Conservation (phyloP, 2,329 filamentous ascomycete genomes). For the Zasmidium cellare region DNA sequence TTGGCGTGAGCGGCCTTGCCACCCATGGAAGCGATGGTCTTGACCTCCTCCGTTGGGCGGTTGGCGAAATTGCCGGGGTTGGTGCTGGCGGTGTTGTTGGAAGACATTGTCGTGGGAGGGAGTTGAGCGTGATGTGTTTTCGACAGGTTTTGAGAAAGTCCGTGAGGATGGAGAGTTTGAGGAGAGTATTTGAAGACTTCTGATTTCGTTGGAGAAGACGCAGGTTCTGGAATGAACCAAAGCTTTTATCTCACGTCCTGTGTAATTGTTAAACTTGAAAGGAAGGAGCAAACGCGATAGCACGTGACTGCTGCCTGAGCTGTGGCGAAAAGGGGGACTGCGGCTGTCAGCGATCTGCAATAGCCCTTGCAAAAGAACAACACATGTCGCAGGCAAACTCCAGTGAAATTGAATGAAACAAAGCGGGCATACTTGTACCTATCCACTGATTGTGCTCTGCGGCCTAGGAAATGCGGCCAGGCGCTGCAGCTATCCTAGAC, state of each 20-base stretch:
- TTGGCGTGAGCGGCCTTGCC: constrained; percentile 39
- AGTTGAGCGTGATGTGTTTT: constrained; percentile 1
- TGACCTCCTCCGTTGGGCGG: constrained; percentile 51
- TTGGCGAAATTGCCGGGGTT: constrained; percentile 57
- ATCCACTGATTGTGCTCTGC: not conserved
- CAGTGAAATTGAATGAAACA: not conserved
- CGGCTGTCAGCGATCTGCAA: not conserved
- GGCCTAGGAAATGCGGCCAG: not conserved
- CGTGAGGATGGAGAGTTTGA: not conserved
- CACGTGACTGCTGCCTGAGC: constrained; percentile 2
- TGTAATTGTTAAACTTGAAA: too few species aligned
- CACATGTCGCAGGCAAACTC: not conserved
- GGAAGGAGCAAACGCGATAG: not conserved
- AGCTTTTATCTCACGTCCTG: not conserved
- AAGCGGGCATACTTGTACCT: not conserved
- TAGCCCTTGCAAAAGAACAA: not conserved
- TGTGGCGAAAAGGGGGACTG: not conserved
- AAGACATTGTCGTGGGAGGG: constrained; percentile 13
- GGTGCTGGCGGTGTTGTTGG: constrained; percentile 31
- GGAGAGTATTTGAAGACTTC: not conserved
- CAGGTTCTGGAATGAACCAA: constrained; percentile 3
- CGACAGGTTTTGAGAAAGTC: not conserved
- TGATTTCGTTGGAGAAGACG: not conserved
- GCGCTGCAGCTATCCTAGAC: not conserved
- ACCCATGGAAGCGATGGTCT: constrained; percentile 51